phyloP scores from a whole-genome alignment of 805 yeast species.

The Maudiozyma saulgeensis region DNA sequence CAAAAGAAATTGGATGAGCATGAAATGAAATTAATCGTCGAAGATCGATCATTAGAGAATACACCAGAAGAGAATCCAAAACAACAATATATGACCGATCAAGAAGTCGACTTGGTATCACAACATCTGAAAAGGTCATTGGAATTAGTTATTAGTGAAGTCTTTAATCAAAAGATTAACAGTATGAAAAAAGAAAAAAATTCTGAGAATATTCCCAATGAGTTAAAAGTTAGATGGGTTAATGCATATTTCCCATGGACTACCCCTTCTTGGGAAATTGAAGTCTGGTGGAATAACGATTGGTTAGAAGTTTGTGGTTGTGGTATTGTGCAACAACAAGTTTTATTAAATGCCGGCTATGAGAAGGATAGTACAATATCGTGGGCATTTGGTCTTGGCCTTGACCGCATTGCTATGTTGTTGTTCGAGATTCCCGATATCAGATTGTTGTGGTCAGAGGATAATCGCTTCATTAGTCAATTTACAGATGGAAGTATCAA shows the following conservation, averaged over 20 bases:
- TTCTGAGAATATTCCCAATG: slow-evolving; percentile 34
- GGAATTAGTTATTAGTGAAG: slow-evolving; percentile 72
- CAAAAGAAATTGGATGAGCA: slow-evolving; percentile 37
- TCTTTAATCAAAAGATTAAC: slow-evolving; percentile 43
- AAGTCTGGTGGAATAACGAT: slow-evolving; percentile 97
- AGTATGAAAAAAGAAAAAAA: slow-evolving; percentile 35
- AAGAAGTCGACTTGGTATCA: slow-evolving; percentile 60
- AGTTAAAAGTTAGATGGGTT: slow-evolving; percentile 85
- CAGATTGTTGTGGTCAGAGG: slow-evolving; percentile 82
- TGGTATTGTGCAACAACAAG: slow-evolving; percentile 78
- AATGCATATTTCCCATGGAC: slow-evolving; percentile 98
- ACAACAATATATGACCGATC: slow-evolving; percentile 63
- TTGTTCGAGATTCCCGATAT: slow-evolving; percentile 93
- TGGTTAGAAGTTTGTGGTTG: slow-evolving; percentile 98
- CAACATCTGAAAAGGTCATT: slow-evolving; percentile 77
- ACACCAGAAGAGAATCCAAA: slow-evolving; percentile 57
- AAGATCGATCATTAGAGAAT: slow-evolving; percentile 53
- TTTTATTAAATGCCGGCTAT: slow-evolving; percentile 63
- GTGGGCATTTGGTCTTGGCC: slow-evolving; percentile 97
- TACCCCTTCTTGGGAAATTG: slow-evolving; percentile 95
- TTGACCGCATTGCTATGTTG: slow-evolving; percentile 93
- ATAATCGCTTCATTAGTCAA: slow-evolving; percentile 67
- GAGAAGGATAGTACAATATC: slow-evolving; percentile 52
- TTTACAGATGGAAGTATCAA: slow-evolving; percentile 56
- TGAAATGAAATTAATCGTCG: slow-evolving; percentile 52